Base-by-base conservation (phyloP, 2,329 filamentous ascomycete genomes). In the Fusarium mundagurra region DNA sequence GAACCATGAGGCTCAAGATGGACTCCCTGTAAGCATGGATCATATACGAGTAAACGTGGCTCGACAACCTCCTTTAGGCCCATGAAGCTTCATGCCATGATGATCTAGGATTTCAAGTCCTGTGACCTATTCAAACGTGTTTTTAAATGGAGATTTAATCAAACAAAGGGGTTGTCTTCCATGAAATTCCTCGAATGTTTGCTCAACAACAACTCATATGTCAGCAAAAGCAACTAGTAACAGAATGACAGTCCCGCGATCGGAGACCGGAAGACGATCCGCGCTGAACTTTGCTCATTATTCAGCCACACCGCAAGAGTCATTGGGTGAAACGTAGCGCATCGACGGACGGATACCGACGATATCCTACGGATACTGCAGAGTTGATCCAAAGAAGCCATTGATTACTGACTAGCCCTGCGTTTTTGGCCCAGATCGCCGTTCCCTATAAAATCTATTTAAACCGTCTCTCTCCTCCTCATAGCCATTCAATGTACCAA, bases 261-360 rank as follows among this genome's bases (percentile, higher is more conserved):
- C 72, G 61, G 72, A 75, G 65, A 63, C 34, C 53, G 58, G 61
- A 48, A 55, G 16, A 58, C 27, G 38, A 57, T 36, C 54, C 41
- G 48, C 31, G 45, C 54, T 58, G 60, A 59, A 55, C 45, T 55
- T 41, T 47, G 60, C 41, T 24, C 53, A 71, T 76, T 76, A 72
- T 76, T 73, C 68, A 71, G 76, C 76, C 53, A 71, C 73, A 54
- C 71, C 75, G 76, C 48, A 70, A 66, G 76, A 78, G 75, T 78
- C 76, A 78, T 69, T 69, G 61, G 64, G 50, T 41, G 51, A 67
- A 33, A 62, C 38, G 38, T 57, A 50, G 51, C 55, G 55, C 67
- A 67, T 55, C 61, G 53, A 62, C 54, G 51, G 55, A 62, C 58
- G 55, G 50, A 67, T 59, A 69, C 55, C 41, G 43, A 59, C 57